Evolutionary conservation across 306 rosid species (phyloP).

Genomic region (Gillenia trifoliata): DNA sequence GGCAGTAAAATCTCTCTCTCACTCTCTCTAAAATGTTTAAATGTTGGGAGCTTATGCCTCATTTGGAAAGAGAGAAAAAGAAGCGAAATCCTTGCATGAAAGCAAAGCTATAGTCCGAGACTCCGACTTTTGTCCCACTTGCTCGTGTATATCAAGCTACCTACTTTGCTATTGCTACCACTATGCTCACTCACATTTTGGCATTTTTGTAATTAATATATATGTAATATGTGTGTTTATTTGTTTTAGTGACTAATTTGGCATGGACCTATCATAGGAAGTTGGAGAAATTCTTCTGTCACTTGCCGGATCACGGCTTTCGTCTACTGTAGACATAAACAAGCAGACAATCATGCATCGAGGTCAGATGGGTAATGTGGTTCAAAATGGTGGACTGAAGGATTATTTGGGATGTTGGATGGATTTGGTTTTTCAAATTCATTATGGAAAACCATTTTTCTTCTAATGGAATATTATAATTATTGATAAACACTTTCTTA

Average conservation of each 20-base stretch:
- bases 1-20: background rate
- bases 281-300: background rate
- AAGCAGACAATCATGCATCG: no score
- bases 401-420: background rate
- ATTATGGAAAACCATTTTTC: background rate
- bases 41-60: background rate
- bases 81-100: slow-evolving; percentile 23
- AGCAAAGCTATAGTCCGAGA: slow-evolving; percentile 12
- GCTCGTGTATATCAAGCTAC: background rate
- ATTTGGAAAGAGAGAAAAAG: background rate
- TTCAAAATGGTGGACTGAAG: background rate
- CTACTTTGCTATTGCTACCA: background rate
- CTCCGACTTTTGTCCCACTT: slow-evolving; percentile 1
- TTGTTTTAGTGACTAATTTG: background rate
- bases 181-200: background rate
- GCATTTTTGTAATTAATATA: slow-evolving; percentile 9
- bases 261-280: background rate
- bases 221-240: background rate
- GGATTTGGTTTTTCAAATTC: background rate
- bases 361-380: background rate
- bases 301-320: background rate
- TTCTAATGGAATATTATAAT: background rate
- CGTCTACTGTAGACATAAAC: no score
- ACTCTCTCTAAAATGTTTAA: background rate
- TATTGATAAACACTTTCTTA: background rate